A percentile compares a stretch with the other conserved stretches of the same genome.
Evolutionary conservation across 140 eudicot species (phyloP).

Genomic region (Stevia rebaudiana): DNA sequence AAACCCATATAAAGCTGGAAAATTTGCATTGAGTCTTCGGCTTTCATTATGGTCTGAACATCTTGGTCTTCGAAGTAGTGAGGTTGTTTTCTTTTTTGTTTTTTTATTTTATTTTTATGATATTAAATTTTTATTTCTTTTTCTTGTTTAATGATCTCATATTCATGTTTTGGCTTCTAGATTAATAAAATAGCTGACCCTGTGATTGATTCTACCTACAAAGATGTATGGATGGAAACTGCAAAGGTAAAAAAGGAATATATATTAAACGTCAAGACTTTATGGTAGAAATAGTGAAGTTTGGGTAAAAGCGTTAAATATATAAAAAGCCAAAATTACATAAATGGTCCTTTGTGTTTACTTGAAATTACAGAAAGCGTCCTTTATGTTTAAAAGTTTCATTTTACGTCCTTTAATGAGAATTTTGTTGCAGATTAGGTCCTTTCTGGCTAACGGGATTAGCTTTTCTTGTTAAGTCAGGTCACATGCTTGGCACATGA

Average conservation of each 20-base stretch:
- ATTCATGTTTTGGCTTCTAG: conserved; percentile 31
- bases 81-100: conserved; percentile 35
- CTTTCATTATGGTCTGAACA: conserved; percentile 93
- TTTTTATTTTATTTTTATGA: too few species aligned
- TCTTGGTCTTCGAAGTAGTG: conserved; percentile 77
- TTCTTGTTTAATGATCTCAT: neutral
- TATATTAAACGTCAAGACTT: neutral
- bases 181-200: conserved; percentile 66
- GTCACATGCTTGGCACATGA: too few species aligned
- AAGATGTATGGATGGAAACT: conserved; percentile 93
- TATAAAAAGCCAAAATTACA: neutral
- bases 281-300: neutral
- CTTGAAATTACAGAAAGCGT: too few species aligned
- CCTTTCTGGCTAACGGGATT: too few species aligned
- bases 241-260: conserved; percentile 55
- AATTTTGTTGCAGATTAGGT: too few species aligned
- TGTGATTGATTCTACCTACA: conserved; percentile 81
- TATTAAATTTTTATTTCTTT: neutral
- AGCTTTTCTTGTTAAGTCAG: too few species aligned
- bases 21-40: conserved; percentile 82
- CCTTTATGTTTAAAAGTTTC: too few species aligned
- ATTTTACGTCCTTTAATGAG: too few species aligned
- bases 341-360: too few species aligned
- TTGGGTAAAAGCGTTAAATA: neutral
- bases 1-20: conserved; percentile 85